Percentiles rank a stretch among this genome's conserved stretches.
phyloP scores from a whole-genome alignment of 2,329 filamentous ascomycete species.

The Sporothrix globosa region DNA sequence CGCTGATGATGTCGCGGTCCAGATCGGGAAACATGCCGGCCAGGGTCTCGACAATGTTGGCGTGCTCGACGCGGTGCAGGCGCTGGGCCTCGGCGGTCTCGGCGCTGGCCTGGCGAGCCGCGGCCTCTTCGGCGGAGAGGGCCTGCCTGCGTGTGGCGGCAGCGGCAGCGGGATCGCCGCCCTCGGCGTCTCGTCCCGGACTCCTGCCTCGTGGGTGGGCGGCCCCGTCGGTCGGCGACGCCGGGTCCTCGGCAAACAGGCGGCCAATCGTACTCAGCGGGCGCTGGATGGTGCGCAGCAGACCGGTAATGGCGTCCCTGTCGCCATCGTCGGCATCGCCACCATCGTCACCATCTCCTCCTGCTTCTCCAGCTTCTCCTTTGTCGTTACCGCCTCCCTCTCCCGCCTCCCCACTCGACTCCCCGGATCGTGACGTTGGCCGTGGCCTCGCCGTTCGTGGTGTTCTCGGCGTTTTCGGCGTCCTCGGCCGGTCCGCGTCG shows the following conservation, averaged over 20 bases:
- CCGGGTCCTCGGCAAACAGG: constrained; percentile 79
- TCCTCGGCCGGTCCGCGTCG: constrained; percentile 44
- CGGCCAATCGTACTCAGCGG: constrained; percentile 89
- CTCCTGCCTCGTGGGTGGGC: no score
- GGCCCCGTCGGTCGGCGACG: constrained; percentile 37
- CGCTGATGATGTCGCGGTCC: constrained; percentile 91
- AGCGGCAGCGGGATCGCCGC: constrained; percentile 36
- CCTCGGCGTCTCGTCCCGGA: neutral
- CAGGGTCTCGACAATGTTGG: constrained; percentile 89
- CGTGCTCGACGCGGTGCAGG: constrained; percentile 81
- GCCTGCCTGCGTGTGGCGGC: constrained; percentile 43
- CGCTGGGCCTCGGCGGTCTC: constrained; percentile 85
- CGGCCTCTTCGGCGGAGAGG: constrained; percentile 80
- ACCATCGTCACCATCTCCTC: neutral
- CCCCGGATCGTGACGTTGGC: neutral
- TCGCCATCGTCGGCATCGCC: constrained; percentile 63
- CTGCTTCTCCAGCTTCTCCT: neutral
- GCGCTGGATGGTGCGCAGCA: constrained; percentile 87
- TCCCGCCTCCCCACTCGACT: neutral
- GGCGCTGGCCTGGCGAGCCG: constrained; percentile 85
- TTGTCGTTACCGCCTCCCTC: neutral
- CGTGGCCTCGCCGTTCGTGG: constrained; percentile 35
- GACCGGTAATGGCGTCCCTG: constrained; percentile 76
- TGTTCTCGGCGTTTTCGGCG: constrained; percentile 46
- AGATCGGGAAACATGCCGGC: constrained; percentile 96